These are phyloP conservation scores for Pseudocercospora ulei DNA, from an alignment of 2,329 filamentous ascomycete genomes.

Conservation along the genomic window DNA sequence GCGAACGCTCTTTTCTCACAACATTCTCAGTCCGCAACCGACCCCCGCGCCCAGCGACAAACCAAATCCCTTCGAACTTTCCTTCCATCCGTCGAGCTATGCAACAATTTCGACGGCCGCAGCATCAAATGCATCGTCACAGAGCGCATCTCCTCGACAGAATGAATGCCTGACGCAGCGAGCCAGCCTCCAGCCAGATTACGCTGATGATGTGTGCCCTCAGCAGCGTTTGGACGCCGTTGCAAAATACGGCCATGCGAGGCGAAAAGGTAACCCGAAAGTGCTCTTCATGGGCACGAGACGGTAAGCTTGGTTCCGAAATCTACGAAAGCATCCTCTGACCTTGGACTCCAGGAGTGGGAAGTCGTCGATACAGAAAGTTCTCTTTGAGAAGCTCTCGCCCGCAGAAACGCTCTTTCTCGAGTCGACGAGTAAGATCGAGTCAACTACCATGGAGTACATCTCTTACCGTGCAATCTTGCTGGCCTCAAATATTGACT, in stretches of 20 bases:
- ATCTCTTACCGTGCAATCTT: conserved; percentile 36
- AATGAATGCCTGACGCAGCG: conserved; percentile 30
- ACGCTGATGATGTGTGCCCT: conserved; percentile 17
- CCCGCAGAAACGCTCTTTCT: conserved; percentile 92
- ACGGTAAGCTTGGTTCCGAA: conserved; percentile 50
- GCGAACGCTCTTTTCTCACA: conserved; percentile 32
- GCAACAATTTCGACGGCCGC: conserved; percentile 22
- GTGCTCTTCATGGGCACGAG: conserved; percentile 90
- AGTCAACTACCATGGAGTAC: conserved; percentile 93
- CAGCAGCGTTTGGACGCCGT: conserved; percentile 13
- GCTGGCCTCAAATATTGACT: conserved; percentile 40
- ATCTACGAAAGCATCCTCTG: not conserved
- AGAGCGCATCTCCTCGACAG: conserved; percentile 24
- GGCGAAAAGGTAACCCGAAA: conserved; percentile 48
- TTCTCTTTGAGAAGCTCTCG: conserved; percentile 97
- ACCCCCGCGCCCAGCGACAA: conserved; percentile 23
- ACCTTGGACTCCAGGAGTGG: conserved; percentile 60
- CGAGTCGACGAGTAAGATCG: conserved; percentile 86
- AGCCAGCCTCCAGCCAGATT: conserved; percentile 25
- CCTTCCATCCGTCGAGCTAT: conserved; percentile 23
- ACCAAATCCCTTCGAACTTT: conserved; percentile 30
- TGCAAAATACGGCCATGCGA: conserved; percentile 16
- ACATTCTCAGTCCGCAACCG: conserved; percentile 30
- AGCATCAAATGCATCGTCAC: conserved; percentile 24
- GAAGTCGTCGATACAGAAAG: conserved; percentile 95